Percentiles rank a stretch among this genome's conserved stretches.
These are phyloP conservation scores for Moricandia moricandioides DNA, from an alignment of 345 rosid species.

Conservation along the genomic window DNA sequence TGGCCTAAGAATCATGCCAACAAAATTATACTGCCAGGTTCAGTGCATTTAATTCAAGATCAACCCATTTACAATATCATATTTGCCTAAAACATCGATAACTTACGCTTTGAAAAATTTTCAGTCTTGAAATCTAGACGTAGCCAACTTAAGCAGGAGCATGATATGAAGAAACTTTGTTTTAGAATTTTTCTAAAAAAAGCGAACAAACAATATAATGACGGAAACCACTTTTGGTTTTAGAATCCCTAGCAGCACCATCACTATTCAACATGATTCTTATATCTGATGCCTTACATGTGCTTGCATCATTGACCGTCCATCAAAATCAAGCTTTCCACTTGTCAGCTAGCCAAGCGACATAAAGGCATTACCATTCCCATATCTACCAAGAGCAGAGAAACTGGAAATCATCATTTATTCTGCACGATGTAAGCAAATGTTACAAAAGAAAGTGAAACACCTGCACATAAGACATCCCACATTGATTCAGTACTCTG, in stretches of 20 bases:
- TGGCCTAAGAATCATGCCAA: constrained; percentile 86
- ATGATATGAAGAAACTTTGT: constrained; percentile 58
- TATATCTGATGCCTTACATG: constrained; percentile 56
- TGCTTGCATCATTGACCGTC: constrained; percentile 73
- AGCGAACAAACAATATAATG: constrained; percentile 10
- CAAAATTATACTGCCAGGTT: constrained; percentile 77
- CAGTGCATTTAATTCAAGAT: constrained; percentile 13
- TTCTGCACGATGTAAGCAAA: constrained; percentile 49
- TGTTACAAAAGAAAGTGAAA: background rate
- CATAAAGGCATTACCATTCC: constrained; percentile 82
- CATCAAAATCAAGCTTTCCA: constrained; percentile 73
- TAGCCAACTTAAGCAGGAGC: constrained; percentile 60
- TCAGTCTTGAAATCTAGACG: constrained; percentile 69
- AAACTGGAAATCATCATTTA: constrained; percentile 65
- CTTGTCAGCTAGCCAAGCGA: constrained; percentile 53
- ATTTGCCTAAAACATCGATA: background rate
- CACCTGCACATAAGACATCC: too few relatives aligned
- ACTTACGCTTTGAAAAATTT: constrained; percentile 76
- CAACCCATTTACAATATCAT: background rate
- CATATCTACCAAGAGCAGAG: constrained; percentile 70
- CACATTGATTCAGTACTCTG: too few relatives aligned
- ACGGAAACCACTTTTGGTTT: background rate
- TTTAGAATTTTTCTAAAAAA: constrained; percentile 70
- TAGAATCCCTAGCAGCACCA: background rate
- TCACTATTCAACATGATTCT: background rate